Evolutionary conservation across 306 rosid species (phyloP).

Genomic region (Cicer cuneatum): DNA sequence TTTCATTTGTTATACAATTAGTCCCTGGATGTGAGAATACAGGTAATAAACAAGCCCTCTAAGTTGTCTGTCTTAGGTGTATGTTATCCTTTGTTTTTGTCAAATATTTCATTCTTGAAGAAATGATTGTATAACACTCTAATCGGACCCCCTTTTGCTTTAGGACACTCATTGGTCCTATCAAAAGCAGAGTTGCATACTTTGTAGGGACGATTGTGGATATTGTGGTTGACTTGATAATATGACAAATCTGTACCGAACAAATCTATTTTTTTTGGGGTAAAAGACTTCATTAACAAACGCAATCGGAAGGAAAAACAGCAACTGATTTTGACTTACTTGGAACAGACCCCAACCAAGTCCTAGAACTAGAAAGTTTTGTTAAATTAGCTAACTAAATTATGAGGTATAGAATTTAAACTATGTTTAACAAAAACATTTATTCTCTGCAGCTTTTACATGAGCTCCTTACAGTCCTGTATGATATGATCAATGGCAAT

Average conservation of each 20-base stretch:
- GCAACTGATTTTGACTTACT: too few relatives aligned
- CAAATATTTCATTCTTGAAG: conserved; percentile 17
- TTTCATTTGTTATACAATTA: conserved; percentile 44
- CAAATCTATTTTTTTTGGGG: background rate
- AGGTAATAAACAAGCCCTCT: conserved; percentile 44
- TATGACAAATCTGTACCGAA: background rate
- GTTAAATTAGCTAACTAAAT: too few relatives aligned
- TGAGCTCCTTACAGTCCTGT: too few relatives aligned
- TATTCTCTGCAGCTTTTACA: too few relatives aligned
- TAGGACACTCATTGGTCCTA: background rate
- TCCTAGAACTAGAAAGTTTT: too few relatives aligned
- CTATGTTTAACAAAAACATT: too few relatives aligned
- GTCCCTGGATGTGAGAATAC: conserved; percentile 49
- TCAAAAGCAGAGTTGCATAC: background rate
- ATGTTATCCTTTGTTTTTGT: conserved; percentile 14
- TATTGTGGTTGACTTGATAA: background rate
- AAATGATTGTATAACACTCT: background rate
- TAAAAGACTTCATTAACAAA: too few relatives aligned
- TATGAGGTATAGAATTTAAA: too few relatives aligned
- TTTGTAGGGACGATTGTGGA: background rate
- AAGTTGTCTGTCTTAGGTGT: conserved; percentile 40
- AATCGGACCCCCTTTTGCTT: background rate
- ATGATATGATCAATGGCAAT: too few relatives aligned
- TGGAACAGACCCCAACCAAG: too few relatives aligned
- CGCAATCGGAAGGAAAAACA: too few relatives aligned